These are phyloP conservation scores for Lactuca sativa DNA, from an alignment of 129 eudicot species.

Conservation along the genomic window DNA sequence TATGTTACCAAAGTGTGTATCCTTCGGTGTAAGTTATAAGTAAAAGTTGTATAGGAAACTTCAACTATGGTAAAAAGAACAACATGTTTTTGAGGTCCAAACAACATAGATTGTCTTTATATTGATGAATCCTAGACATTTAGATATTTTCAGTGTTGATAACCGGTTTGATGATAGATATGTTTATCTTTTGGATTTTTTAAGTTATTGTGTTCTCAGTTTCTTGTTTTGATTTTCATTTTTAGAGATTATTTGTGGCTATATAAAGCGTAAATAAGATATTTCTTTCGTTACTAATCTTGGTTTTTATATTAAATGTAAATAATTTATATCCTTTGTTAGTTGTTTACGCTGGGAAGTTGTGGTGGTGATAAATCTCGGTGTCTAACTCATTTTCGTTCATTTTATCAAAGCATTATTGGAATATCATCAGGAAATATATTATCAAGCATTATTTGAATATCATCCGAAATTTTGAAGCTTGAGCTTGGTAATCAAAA, in stretches of 20 bases:
- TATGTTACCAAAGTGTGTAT: neutral
- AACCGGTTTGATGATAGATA: neutral
- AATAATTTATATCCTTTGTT: neutral
- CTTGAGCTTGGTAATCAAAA: too few species aligned
- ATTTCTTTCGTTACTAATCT: too few species aligned
- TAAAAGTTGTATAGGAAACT: neutral
- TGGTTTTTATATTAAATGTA: too few species aligned
- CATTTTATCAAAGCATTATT: too few species aligned
- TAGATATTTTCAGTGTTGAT: neutral
- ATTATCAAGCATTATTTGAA: too few species aligned
- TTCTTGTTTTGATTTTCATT: neutral
- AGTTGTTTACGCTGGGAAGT: too few species aligned
- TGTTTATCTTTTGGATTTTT: neutral
- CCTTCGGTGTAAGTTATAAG: neutral
- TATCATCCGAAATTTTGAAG: too few species aligned
- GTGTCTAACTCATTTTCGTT: too few species aligned
- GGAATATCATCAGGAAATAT: too few species aligned
- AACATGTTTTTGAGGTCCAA: neutral
- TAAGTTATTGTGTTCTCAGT: neutral
- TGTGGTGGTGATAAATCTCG: too few species aligned
- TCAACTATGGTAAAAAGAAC: neutral
- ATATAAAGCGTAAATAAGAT: neutral
- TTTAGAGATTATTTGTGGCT: neutral
- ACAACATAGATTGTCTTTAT: too few species aligned
- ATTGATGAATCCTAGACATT: too few species aligned